These are phyloP conservation scores for Penicillium samsonianum DNA, from an alignment of 495 filamentous ascomycete species.

Conservation along the genomic window DNA sequence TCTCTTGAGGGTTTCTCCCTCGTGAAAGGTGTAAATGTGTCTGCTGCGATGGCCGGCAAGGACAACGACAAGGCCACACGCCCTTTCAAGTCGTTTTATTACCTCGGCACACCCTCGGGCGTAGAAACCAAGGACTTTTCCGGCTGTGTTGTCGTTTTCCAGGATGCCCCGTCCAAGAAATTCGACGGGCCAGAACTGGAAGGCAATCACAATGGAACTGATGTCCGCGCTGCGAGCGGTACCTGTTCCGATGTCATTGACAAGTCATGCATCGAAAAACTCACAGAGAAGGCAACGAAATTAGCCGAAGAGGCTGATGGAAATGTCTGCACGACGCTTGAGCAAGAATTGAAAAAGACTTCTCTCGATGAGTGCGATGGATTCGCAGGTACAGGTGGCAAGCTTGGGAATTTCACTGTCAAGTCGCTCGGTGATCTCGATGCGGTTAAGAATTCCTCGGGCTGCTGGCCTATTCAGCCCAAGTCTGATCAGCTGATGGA, in stretches of 20 bases:
- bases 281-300: slow-evolving; percentile 2
- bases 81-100: not conserved
- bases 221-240: slow-evolving; percentile 12
- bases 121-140: not conserved
- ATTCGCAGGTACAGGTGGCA: not conserved
- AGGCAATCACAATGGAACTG: not conserved
- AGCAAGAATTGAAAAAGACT: not conserved
- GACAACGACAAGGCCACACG: not conserved
- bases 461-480: slow-evolving; percentile 1
- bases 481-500: slow-evolving; percentile 1
- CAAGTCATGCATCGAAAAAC: not conserved
- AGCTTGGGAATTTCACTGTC: not conserved
- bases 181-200: no score
- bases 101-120: not conserved
- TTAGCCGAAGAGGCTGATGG: not conserved
- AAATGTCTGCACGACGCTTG: not conserved
- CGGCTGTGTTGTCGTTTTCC: not conserved
- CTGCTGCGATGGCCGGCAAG: not conserved
- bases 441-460: not conserved
- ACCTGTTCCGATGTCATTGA: slow-evolving; percentile 23
- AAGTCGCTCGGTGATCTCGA: not conserved
- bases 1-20: slow-evolving; percentile 18
- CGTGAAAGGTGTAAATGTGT: slow-evolving; percentile 22
- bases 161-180: not conserved
- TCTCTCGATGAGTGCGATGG: not conserved